These are phyloP conservation scores for Entomortierella beljakovae DNA, from an alignment of 192 early-diverging fungal species.

Conservation along the genomic window DNA sequence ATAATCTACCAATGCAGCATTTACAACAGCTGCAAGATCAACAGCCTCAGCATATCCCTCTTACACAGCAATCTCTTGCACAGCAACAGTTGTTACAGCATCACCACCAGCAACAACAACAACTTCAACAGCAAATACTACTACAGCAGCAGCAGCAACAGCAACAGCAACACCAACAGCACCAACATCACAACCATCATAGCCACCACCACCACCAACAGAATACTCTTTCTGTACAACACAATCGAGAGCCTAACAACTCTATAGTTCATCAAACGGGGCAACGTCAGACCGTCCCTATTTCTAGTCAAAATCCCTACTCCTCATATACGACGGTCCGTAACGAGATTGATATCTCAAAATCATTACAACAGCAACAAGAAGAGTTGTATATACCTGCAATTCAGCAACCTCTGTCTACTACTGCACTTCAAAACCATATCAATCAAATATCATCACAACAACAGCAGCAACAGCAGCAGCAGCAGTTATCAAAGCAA, in stretches of 20 bases:
- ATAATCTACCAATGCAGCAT: not conserved
- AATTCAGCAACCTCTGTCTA: slow-evolving; percentile 6
- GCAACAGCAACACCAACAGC: slow-evolving; percentile 10
- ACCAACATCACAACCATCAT: slow-evolving; percentile 17
- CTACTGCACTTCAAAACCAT: slow-evolving; percentile 4
- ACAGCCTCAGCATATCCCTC: slow-evolving; percentile 9
- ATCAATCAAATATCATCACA: slow-evolving; percentile 22
- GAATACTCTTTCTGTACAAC: slow-evolving; percentile 6
- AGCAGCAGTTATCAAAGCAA: slow-evolving; percentile 11
- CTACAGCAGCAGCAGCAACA: slow-evolving; percentile 19
- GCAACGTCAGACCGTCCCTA: slow-evolving; percentile 3
- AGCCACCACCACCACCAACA: slow-evolving; percentile 17
- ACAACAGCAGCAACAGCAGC: slow-evolving; percentile 22
- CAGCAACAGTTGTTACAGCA: slow-evolving; percentile 28
- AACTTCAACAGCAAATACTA: slow-evolving; percentile 13
- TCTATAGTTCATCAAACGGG: not conserved
- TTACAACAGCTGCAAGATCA: slow-evolving; percentile 18
- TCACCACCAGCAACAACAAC: slow-evolving; percentile 13
- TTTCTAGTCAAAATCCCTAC: not conserved
- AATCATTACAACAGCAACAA: slow-evolving; percentile 2
- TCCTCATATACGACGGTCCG: not conserved
- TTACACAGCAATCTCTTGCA: slow-evolving; percentile 18
- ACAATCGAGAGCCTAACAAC: not conserved
- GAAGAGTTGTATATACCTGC: not conserved
- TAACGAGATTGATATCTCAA: slow-evolving; percentile 2